Percentiles rank a stretch among this genome's conserved stretches.
Conservation (phyloP, 148 eudicot genomes). For the Polygonum maritimum region DNA sequence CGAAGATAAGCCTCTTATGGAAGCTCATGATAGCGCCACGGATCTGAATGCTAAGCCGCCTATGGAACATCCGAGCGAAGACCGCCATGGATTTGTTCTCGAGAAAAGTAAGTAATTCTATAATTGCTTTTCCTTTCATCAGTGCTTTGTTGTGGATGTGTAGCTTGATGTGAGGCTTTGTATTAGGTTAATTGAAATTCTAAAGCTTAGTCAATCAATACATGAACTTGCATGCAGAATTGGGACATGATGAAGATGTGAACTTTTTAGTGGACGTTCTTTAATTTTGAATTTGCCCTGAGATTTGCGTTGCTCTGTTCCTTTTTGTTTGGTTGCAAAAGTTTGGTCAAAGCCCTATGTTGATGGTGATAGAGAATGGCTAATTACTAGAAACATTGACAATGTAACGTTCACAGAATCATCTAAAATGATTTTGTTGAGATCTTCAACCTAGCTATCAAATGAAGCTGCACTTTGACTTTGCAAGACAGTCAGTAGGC, state of each 20-base stretch:
- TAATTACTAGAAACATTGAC: too few species aligned
- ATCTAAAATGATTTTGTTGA: too few species aligned
- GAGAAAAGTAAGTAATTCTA: slow-evolving; percentile 23
- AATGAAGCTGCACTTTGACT: too few species aligned
- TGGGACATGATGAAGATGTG: not conserved
- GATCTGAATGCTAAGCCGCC: slow-evolving; percentile 21
- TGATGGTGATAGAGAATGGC: too few species aligned
- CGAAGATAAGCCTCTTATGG: not conserved
- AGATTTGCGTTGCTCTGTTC: not conserved
- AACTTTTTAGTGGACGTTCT: not conserved
- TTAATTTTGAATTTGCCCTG: not conserved
- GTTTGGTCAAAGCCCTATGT: too few species aligned
- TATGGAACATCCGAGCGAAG: slow-evolving; percentile 1
- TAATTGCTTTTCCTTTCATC: not conserved
- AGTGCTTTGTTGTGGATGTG: not conserved
- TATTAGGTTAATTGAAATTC: not conserved
- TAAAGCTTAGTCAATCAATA: not conserved
- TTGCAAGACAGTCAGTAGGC: too few species aligned
- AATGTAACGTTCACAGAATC: too few species aligned
- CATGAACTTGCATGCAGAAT: not conserved
- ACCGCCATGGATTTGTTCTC: slow-evolving; percentile 14
- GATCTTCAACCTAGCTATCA: too few species aligned
- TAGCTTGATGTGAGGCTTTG: not conserved
- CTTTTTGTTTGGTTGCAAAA: not conserved
- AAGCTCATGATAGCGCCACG: not conserved